phyloP scores from a whole-genome alignment of 2,329 filamentous ascomycete species.

The Fonsecaea monophora region DNA sequence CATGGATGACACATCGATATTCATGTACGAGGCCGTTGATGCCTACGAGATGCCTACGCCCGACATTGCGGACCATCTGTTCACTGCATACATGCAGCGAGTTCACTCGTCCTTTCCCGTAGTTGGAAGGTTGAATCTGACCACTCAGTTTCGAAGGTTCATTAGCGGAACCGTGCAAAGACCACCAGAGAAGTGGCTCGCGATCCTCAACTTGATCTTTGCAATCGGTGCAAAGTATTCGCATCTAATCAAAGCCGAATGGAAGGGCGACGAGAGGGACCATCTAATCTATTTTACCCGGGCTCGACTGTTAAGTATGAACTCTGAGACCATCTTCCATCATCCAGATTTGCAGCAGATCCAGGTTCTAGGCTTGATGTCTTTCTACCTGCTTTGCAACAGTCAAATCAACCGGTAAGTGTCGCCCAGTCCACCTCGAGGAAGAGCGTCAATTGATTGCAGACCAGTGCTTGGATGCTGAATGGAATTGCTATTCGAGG shows the following conservation, averaged over 20 bases:
- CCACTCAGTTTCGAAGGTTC: slow-evolving; percentile 50
- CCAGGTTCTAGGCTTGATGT: slow-evolving; percentile 52
- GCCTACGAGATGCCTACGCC: slow-evolving; percentile 51
- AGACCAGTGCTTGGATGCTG: slow-evolving; percentile 51
- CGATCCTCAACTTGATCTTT: slow-evolving; percentile 56
- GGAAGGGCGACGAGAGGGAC: slow-evolving; percentile 51
- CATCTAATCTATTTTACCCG: slow-evolving; percentile 54
- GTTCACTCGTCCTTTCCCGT: slow-evolving; percentile 55
- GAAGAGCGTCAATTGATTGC: slow-evolving; percentile 9
- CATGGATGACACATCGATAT: slow-evolving; percentile 53
- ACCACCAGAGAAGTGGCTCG: slow-evolving; percentile 52
- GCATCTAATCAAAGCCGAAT: slow-evolving; percentile 51
- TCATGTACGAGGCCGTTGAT: slow-evolving; percentile 50
- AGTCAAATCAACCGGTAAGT: slow-evolving; percentile 54
- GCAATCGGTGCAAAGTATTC: slow-evolving; percentile 54
- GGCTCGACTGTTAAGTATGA: slow-evolving; percentile 53
- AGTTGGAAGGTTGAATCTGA: slow-evolving; percentile 51
- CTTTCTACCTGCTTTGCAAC: slow-evolving; percentile 52
- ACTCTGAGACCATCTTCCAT: slow-evolving; percentile 51
- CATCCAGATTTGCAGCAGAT: slow-evolving; percentile 56
- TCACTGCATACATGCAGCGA: slow-evolving; percentile 51
- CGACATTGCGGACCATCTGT: slow-evolving; percentile 50
- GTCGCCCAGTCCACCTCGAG: slow-evolving; percentile 16
- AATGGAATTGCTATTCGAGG: slow-evolving; percentile 52
- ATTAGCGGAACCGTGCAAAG: slow-evolving; percentile 38